Evolutionary conservation across 1,284 basidiomycete genomes (phyloP), one percentile per base, ranked within the genome.

Genomic region (Cerrena zonata): DNA sequence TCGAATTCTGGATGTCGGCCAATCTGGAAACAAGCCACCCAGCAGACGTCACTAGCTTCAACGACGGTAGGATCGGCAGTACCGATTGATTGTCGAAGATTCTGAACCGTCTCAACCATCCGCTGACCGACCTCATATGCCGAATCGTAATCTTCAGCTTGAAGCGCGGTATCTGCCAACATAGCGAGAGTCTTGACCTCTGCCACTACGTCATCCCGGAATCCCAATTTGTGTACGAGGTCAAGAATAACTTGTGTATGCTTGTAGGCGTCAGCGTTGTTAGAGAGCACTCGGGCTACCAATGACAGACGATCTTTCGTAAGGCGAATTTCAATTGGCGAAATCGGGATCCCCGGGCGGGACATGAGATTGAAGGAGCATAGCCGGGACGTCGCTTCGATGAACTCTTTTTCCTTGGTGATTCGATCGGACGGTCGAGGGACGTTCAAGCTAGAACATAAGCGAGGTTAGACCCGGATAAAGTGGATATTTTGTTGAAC

Each of bases 171-270:
- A 54, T 91, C 89, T 3, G 84, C 84, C 34, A 96, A 75, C 91
- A 95, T 94, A 27, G 90, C 89, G 36, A 92, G 76, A 1, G 85
- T 79, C 62, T 90, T 86, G 47, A 91, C 84, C 63, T 89, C 82
- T 1, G 90, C 89, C 5, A 82, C 76, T 2, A 72, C 60, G 59
- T 94, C 84, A 27, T 74, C 74, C 45, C 76, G 72, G 65, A 86
- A 91, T 1, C 93, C 94, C 11, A 97, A 82, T 68, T 94, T 95
- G 65, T 82, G 74, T 18, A 86, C 82, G 26, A 97, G 80, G 48
- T 95, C 92, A 36, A 96, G 77, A 45, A 97, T 85, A 53, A 97
- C 86, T 61, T 93, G 84, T 1, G 86, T 82, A 65, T 96, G 91
- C 55, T 86, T 87, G 70, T 92, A 94, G 1, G 92, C 89, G 54